Conservation (phyloP, 805 yeast genomes). For the Ogataea zsoltii region DNA sequence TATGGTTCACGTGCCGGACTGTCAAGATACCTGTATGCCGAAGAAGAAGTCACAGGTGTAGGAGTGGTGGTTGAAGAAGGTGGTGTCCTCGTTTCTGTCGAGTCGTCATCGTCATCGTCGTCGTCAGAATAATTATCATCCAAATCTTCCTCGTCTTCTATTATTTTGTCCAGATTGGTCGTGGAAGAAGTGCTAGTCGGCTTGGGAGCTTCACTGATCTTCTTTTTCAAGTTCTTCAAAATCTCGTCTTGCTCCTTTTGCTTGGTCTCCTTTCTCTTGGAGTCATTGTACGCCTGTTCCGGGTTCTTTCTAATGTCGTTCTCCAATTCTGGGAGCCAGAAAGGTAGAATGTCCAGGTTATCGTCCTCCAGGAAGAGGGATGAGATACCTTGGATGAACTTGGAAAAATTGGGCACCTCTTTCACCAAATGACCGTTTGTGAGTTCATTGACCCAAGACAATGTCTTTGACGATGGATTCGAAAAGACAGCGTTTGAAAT, state of each 20-base stretch:
- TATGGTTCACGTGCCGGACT: constrained; percentile 1
- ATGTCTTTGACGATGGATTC: constrained; percentile 48
- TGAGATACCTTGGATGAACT: constrained; percentile 91
- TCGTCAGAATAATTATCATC: constrained; percentile 53
- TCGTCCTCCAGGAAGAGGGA: constrained; percentile 87
- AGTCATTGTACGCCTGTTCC: constrained; percentile 73
- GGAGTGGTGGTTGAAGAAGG: constrained; percentile 3
- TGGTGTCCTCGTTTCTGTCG: constrained; percentile 40
- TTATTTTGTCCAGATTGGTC: constrained; percentile 34
- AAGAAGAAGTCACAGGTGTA: constrained; percentile 6
- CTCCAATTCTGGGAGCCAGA: constrained; percentile 93
- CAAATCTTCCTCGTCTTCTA: constrained; percentile 36
- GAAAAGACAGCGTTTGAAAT: constrained; percentile 42
- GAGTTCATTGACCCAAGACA: constrained; percentile 83
- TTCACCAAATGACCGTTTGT: constrained; percentile 81
- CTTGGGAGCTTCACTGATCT: constrained; percentile 43
- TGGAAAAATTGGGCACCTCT: constrained; percentile 92
- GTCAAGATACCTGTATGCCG: constrained; percentile 4
- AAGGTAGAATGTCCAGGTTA: constrained; percentile 83
- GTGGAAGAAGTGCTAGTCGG: constrained; percentile 25
- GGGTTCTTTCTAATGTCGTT: constrained; percentile 75
- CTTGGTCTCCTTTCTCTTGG: constrained; percentile 52
- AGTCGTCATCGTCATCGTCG: constrained; percentile 61
- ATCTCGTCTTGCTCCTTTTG: constrained; percentile 42
- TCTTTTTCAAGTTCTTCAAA: constrained; percentile 41